Evolutionary conservation across 306 rosid species (phyloP).

Genomic region (Ormosia emarginata): DNA sequence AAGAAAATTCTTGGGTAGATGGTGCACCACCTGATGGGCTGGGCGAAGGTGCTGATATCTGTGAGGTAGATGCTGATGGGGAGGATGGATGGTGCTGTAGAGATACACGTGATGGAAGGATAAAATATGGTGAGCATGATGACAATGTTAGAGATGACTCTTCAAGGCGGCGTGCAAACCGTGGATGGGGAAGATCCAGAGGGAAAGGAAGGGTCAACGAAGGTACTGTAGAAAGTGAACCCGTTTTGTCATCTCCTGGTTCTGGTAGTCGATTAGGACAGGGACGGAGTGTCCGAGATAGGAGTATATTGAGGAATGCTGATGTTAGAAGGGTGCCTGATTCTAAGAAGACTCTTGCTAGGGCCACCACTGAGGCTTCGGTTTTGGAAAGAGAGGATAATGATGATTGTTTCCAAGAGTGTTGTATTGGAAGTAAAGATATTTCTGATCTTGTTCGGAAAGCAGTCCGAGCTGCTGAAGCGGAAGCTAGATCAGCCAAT

Average conservation of each 20-base stretch:
- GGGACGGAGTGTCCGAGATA: slow-evolving; percentile 65
- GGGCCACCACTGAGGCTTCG: slow-evolving; percentile 41
- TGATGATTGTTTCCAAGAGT: slow-evolving; percentile 82
- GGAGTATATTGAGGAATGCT: slow-evolving; percentile 42
- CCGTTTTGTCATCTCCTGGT: slow-evolving; percentile 62
- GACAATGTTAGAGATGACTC: slow-evolving; percentile 80
- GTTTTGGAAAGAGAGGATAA: slow-evolving; percentile 67
- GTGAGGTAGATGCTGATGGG: slow-evolving; percentile 50
- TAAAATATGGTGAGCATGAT: slow-evolving; percentile 63
- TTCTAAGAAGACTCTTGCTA: slow-evolving; percentile 45
- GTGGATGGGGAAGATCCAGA: slow-evolving; percentile 64
- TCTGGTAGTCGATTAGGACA: slow-evolving; percentile 64
- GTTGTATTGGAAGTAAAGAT: slow-evolving; percentile 76
- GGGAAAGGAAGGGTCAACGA: slow-evolving; percentile 82
- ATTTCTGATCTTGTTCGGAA: slow-evolving; percentile 69
- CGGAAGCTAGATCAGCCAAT: slow-evolving; percentile 88
- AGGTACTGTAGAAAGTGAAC: slow-evolving; percentile 68
- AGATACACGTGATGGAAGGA: slow-evolving; percentile 69
- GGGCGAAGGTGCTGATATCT: slow-evolving; percentile 40
- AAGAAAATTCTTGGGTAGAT: slow-evolving; percentile 61
- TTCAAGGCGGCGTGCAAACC: slow-evolving; percentile 69
- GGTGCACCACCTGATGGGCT: slow-evolving; percentile 56
- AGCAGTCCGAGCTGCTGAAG: slow-evolving; percentile 90
- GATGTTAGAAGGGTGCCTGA: slow-evolving; percentile 62
- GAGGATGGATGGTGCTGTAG: slow-evolving; percentile 65